These are phyloP conservation scores for Blumeria graminis DNA, from an alignment of 2,329 filamentous ascomycete genomes.

Conservation along the genomic window DNA sequence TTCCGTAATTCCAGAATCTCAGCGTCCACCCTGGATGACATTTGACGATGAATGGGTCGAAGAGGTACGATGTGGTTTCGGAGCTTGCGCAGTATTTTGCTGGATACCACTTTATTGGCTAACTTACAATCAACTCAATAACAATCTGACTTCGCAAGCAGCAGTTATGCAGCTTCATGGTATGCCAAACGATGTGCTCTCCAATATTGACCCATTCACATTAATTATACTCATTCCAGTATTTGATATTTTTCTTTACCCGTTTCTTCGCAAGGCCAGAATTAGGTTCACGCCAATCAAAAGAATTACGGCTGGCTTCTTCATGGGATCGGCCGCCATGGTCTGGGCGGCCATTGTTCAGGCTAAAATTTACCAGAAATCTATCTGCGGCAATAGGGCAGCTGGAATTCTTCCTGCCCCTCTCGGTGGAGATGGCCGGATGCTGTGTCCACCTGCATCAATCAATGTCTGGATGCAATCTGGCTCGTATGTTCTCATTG, in stretches of 20 bases:
- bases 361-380: conserved; percentile 37
- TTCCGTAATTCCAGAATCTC: conserved; percentile 27
- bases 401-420: conserved; percentile 16
- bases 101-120: conserved; percentile 30
- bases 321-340: conserved; percentile 38
- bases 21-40: conserved; percentile 49
- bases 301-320: conserved; percentile 48
- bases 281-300: conserved; percentile 53
- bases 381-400: conserved; percentile 33
- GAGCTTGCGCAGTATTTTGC: conserved; percentile 44
- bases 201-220: conserved; percentile 52
- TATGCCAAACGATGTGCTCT: conserved; percentile 54
- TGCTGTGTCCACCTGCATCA: conserved; percentile 21
- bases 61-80: conserved; percentile 45
- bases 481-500: conserved; percentile 23
- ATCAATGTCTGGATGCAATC: conserved; percentile 42
- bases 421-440: conserved; percentile 20
- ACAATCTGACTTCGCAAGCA: conserved; percentile 38
- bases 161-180: conserved; percentile 41
- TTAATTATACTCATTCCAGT: conserved; percentile 55
- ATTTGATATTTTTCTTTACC: conserved; percentile 45
- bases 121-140: conserved; percentile 34
- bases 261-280: conserved; percentile 34
- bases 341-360: conserved; percentile 31
- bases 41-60: conserved; percentile 70